Conservation (phyloP, 2,329 filamentous ascomycete species). For the Colletotrichum echinochloae region DNA sequence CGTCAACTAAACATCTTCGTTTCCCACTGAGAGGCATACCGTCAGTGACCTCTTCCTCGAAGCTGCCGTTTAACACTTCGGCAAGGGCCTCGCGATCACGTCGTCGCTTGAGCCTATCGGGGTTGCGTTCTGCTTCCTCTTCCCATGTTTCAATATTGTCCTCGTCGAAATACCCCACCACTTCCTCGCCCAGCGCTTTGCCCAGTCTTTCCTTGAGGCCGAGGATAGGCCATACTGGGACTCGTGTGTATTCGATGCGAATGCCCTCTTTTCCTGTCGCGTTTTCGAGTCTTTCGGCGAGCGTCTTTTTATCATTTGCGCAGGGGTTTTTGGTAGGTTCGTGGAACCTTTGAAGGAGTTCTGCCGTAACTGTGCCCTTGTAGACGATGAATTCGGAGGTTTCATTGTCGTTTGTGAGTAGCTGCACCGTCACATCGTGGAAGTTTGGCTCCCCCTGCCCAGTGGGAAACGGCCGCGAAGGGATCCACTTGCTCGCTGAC, state of each 20-base stretch:
- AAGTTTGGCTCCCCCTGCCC: slow-evolving; percentile 50
- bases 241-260: slow-evolving; percentile 60
- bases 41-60: slow-evolving; percentile 53
- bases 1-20: slow-evolving; percentile 50
- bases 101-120: slow-evolving; percentile 48
- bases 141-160: slow-evolving; percentile 61
- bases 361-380: slow-evolving; percentile 59
- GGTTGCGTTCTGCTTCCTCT: slow-evolving; percentile 47
- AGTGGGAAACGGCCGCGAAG: slow-evolving; percentile 22
- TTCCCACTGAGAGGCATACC: slow-evolving; percentile 49
- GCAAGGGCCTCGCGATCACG: slow-evolving; percentile 52
- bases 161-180: slow-evolving; percentile 57
- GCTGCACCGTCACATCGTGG: slow-evolving; percentile 60
- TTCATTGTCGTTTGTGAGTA: slow-evolving; percentile 64
- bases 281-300: slow-evolving; percentile 37
- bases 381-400: slow-evolving; percentile 66
- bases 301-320: background rate
- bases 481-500: slow-evolving; percentile 29
- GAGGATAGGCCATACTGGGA: slow-evolving; percentile 66
- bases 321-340: slow-evolving; percentile 56
- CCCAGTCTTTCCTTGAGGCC: slow-evolving; percentile 68
- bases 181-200: slow-evolving; percentile 62
- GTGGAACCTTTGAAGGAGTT: slow-evolving; percentile 64
- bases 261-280: slow-evolving; percentile 51
- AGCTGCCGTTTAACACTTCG: slow-evolving; percentile 56